phyloP scores from a whole-genome alignment of 208 protist genomes.

The Angomonas desouzai region DNA sequence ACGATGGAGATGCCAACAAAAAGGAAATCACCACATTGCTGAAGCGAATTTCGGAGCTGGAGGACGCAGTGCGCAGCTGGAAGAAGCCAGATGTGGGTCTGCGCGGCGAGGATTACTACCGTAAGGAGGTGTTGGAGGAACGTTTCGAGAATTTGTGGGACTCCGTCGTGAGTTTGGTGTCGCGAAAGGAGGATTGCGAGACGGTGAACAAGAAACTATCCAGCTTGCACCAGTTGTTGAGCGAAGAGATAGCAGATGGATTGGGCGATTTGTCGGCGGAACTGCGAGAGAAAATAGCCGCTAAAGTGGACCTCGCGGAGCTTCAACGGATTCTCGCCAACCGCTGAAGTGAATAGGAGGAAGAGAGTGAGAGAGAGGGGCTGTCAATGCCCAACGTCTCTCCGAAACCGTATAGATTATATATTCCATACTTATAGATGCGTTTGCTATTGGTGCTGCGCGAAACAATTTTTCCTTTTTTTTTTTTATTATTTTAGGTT shows the following conservation, averaged over 20 bases:
- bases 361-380: no score
- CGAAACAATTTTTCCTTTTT: no score
- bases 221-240: conserved; percentile 33
- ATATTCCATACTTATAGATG: no score
- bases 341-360: no score
- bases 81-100: background rate
- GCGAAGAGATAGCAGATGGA: conserved; percentile 36
- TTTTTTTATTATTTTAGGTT: no score
- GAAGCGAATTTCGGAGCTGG: background rate
- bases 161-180: conserved; percentile 50
- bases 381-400: background rate
- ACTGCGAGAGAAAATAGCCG: conserved; percentile 35
- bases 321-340: conserved; percentile 48
- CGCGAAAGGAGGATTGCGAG: conserved; percentile 63
- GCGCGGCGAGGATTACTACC: conserved; percentile 23
- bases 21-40: background rate
- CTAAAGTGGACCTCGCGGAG: conserved; percentile 52
- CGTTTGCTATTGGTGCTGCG: no score
- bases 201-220: conserved; percentile 57
- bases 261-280: conserved; percentile 29
- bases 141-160: conserved; percentile 73
- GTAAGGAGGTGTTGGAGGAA: conserved; percentile 46
- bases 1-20: background rate
- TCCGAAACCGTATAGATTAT: conserved; percentile 8
- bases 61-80: background rate